Evolutionary conservation across 495 filamentous ascomycete species (phyloP).

Genomic region (Saxophila tyrrhenica): DNA sequence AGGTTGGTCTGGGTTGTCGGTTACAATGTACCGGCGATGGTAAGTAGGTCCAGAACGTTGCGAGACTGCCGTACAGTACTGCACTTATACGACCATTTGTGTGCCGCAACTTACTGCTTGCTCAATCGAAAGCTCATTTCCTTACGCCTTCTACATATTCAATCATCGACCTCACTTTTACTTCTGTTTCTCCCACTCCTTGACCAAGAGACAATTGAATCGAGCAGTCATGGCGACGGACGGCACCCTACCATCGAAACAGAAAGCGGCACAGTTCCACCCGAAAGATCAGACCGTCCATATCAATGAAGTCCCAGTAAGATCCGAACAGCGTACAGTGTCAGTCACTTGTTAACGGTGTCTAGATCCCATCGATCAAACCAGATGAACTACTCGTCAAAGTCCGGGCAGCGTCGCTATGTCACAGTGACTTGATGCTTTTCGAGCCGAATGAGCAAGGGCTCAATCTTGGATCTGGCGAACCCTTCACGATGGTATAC

Average conservation of each 20-base stretch:
- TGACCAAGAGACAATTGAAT: no score
- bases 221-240: neutral
- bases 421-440: slow-evolving; percentile 22
- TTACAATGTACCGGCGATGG: no score
- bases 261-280: neutral
- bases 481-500: slow-evolving; percentile 19
- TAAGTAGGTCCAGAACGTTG: no score
- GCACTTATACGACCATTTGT: no score
- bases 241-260: neutral
- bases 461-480: slow-evolving; percentile 12
- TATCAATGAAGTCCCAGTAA: neutral
- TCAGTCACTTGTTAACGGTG: slow-evolving; percentile 10
- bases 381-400: slow-evolving; percentile 25
- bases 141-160: no score
- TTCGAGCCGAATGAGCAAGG: slow-evolving; percentile 26
- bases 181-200: no score
- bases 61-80: no score
- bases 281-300: neutral
- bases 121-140: no score
- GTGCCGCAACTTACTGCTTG: no score
- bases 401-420: slow-evolving; percentile 23
- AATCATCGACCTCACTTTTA: no score
- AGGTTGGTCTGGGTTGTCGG: no score
- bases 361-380: slow-evolving; percentile 20
- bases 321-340: neutral